phyloP scores from a whole-genome alignment of 1,284 basidiomycete genomes.

The Xerocomus minutiporus region DNA sequence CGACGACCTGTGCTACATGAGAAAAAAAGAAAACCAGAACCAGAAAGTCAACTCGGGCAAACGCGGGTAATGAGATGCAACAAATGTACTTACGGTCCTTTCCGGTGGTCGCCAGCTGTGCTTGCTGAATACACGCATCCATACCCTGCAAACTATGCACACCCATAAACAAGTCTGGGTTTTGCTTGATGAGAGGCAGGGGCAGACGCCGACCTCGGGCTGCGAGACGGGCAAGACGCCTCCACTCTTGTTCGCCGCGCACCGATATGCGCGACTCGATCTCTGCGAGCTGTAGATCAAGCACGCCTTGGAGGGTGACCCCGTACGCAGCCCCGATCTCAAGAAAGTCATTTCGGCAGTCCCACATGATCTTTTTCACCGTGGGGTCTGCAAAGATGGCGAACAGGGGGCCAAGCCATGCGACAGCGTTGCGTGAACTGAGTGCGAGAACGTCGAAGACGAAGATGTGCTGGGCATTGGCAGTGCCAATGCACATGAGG shows the following conservation, averaged over 20 bases:
- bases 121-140: constrained; percentile 24
- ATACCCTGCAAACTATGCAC: constrained; percentile 33
- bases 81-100: constrained; percentile 24
- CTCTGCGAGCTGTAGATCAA: constrained; percentile 44
- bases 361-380: constrained; percentile 43
- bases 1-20: constrained; percentile 34
- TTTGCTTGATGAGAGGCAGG: constrained; percentile 22
- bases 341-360: constrained; percentile 41
- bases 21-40: neutral
- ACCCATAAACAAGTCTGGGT: constrained; percentile 26
- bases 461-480: constrained; percentile 37
- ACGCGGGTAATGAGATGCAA: neutral
- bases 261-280: constrained; percentile 31
- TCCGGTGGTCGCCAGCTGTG: constrained; percentile 19
- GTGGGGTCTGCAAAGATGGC: constrained; percentile 27
- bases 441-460: constrained; percentile 39
- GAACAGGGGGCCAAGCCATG: constrained; percentile 25
- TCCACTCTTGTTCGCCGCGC: constrained; percentile 33
- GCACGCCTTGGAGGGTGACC: constrained; percentile 30
- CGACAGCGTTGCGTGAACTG: constrained; percentile 13
- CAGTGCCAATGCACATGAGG: constrained; percentile 40
- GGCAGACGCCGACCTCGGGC: constrained; percentile 26
- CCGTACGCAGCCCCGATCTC: constrained; percentile 35
- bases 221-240: constrained; percentile 29
- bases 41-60: neutral